These are phyloP conservation scores for Neurospora sublineolata DNA, from an alignment of 495 filamentous ascomycete genomes.

Conservation along the genomic window DNA sequence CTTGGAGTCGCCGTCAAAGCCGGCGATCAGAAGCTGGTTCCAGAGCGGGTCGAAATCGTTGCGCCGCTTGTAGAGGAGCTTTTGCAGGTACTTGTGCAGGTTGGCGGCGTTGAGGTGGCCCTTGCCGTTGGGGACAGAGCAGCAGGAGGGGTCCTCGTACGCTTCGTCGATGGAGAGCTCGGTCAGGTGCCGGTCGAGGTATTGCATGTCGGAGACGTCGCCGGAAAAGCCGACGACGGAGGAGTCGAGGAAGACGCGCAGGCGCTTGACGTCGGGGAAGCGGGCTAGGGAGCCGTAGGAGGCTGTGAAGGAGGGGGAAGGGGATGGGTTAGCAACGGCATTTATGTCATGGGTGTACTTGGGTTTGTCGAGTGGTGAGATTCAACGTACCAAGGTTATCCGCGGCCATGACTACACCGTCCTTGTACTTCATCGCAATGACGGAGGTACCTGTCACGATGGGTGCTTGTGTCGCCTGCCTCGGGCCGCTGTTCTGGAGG, in stretches of 20 bases:
- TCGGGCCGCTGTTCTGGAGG: constrained; percentile 56
- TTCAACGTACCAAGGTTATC: constrained; percentile 73
- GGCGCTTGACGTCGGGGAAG: constrained; percentile 86
- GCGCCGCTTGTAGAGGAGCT: constrained; percentile 88
- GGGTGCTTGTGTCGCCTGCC: constrained; percentile 77
- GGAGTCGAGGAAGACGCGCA: constrained; percentile 68
- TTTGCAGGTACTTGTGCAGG: constrained; percentile 88
- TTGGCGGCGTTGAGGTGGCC: constrained; percentile 74
- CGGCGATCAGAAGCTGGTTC: constrained; percentile 87
- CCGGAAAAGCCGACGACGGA: constrained; percentile 81
- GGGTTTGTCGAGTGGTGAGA: background rate
- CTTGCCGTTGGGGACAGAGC: constrained; percentile 18
- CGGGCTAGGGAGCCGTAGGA: constrained; percentile 96
- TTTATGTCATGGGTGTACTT: background rate
- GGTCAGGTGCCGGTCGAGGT: constrained; percentile 78
- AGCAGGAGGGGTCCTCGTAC: constrained; percentile 44
- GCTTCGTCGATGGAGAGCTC: constrained; percentile 81
- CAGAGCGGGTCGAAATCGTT: constrained; percentile 94
- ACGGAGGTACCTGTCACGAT: constrained; percentile 95
- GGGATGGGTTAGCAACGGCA: background rate
- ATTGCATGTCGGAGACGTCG: constrained; percentile 97
- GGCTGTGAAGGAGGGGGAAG: constrained; percentile 36
- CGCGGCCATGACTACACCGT: constrained; percentile 89
- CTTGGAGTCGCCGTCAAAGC: constrained; percentile 64
- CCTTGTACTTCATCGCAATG: constrained; percentile 84